Base-by-base conservation (phyloP, 306 rosid species). In the Quercus aquifolioides region DNA sequence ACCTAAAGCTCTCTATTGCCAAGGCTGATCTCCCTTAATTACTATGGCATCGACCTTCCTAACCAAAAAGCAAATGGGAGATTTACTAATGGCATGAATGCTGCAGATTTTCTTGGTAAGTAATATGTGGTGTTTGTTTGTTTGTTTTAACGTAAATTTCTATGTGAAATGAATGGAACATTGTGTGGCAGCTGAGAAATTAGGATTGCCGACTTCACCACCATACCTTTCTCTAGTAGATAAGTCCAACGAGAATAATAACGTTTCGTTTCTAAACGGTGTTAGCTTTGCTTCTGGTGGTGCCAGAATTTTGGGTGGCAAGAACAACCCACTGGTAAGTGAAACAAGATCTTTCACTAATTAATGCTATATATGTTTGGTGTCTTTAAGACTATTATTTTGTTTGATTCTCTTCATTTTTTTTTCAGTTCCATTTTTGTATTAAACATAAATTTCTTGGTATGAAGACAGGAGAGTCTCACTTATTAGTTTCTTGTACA, bases 231-330 rank as follows among this genome's bases (percentile, higher is more conserved):
- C 88, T 3, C 76, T 89, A 8, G 33, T 23, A 5, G 73, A 90
- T 63, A 86, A 76, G 72, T 71, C 35, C 28, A 81, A 78, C 28
- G 79, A 78, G 71, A 82, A 59, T 71, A 69, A 38, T 55, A 74
- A 73, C 6, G 65, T 25, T 5, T 78, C 92, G 30, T 82, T 85
- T 15, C 46, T 79, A 9, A 80, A 63, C 23, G 98, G 98, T 76
- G 86, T 91, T 74, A 94, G 89, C 90, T 92, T 94, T 63, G 98
- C 97, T 55, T 94, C 97, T 2, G 93, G 88, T 63, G 97, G 94
- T 49, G 98, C 98, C 52, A 94, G 97, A 82, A 92, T 92, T 71
- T 90, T 89, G 55, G 87, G 90, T n/a, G 88, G 85, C 60, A 77
- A 87, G 46, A 2, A 38, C 4, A 86, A 91, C 74, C 62, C 74